Evolutionary conservation across 768 basidiomycete genomes (phyloP).

Genomic region (Mycena venus): DNA sequence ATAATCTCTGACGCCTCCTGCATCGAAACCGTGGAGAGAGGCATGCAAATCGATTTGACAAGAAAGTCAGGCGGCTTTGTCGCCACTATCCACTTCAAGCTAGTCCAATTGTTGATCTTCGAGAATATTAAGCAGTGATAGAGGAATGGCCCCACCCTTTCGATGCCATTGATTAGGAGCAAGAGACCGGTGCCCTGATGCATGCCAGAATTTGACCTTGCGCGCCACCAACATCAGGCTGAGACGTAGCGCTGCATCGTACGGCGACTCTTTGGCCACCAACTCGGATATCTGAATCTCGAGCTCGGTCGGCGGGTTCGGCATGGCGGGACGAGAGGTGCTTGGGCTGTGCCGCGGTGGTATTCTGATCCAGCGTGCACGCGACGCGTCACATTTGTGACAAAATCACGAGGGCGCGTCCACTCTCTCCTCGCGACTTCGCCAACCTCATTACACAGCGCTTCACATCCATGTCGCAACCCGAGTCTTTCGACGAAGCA

Average conservation of each 20-base stretch:
- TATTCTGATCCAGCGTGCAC: too few relatives aligned
- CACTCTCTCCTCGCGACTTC: too few relatives aligned
- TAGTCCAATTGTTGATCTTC: neutral
- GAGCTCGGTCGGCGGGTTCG: neutral
- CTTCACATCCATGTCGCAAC: too few relatives aligned
- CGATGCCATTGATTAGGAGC: too few relatives aligned
- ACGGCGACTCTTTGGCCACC: neutral
- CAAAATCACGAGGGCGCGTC: too few relatives aligned
- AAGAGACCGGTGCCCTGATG: too few relatives aligned
- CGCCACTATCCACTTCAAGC: neutral
- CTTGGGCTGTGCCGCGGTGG: neutral
- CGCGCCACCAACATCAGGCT: neutral
- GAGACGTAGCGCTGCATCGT: neutral
- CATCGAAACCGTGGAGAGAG: neutral
- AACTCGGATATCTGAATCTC: conserved; percentile 2
- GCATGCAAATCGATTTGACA: neutral
- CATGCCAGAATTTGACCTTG: conserved; percentile 2
- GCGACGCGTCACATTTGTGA: too few relatives aligned
- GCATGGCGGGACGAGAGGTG: neutral
- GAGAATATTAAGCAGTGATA: neutral
- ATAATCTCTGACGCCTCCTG: conserved; percentile 1
- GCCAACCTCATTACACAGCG: too few relatives aligned
- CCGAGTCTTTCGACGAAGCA: too few relatives aligned
- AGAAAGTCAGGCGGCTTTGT: conserved; percentile 5
- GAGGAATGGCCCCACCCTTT: neutral